Percentiles rank a stretch among this genome's conserved stretches.
Evolutionary conservation across 2,329 filamentous ascomycete genomes (phyloP).

Genomic region (Daldinia eschscholtzii): DNA sequence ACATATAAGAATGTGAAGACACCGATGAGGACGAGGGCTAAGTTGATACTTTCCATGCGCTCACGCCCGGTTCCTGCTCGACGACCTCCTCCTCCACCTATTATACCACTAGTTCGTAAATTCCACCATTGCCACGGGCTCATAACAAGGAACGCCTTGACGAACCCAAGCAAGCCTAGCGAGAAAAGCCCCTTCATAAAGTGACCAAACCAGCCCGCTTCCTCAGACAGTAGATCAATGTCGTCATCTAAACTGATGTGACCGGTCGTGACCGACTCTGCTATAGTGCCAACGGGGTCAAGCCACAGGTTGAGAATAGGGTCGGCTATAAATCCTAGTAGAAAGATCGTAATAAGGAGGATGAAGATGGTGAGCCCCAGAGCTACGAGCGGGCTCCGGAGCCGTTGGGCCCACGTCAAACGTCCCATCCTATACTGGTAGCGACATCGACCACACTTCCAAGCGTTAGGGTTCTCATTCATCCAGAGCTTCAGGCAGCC

Average conservation of each 20-base stretch:
- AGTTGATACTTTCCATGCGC: slow-evolving; percentile 81
- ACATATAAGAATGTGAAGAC: slow-evolving; percentile 82
- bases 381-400: slow-evolving; percentile 76
- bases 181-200: slow-evolving; percentile 92
- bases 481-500: slow-evolving; percentile 89
- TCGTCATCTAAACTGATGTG: slow-evolving; percentile 57
- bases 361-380: slow-evolving; percentile 78
- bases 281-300: slow-evolving; percentile 77
- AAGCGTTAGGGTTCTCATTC: slow-evolving; percentile 80
- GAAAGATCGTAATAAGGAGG: slow-evolving; percentile 78
- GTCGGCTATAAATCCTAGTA: slow-evolving; percentile 91
- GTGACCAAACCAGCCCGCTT: slow-evolving; percentile 81
- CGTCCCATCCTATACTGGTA: slow-evolving; percentile 86
- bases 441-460: slow-evolving; percentile 87
- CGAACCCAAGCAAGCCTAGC: slow-evolving; percentile 84
- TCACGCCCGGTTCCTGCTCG: slow-evolving; percentile 77
- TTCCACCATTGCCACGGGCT: slow-evolving; percentile 84
- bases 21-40: slow-evolving; percentile 83
- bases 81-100: slow-evolving; percentile 65
- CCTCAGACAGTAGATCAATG: slow-evolving; percentile 61
- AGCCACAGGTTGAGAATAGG: slow-evolving; percentile 91
- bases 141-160: slow-evolving; percentile 82
- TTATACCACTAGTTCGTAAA: slow-evolving; percentile 71
- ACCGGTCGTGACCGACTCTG: slow-evolving; percentile 63
- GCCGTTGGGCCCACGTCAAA: slow-evolving; percentile 78